Conservation (phyloP, 768 basidiomycete genomes). For the Naganishia kalamii region DNA sequence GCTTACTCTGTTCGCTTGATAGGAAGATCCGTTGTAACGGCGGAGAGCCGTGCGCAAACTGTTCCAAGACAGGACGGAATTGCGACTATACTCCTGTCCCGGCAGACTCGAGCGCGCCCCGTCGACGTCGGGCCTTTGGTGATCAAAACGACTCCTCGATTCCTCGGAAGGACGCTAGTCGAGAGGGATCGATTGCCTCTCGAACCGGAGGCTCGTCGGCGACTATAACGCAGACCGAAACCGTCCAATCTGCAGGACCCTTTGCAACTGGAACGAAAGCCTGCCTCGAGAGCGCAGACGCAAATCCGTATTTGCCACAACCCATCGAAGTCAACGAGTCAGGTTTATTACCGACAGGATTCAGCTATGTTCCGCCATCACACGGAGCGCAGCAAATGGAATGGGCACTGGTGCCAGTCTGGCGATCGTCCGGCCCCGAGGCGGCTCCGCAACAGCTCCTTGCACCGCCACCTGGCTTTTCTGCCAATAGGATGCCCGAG, state of each 20-base stretch:
- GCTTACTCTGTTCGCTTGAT: background rate
- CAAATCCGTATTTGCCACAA: background rate
- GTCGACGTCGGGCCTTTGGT: background rate
- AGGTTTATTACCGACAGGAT: background rate
- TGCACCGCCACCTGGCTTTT: background rate
- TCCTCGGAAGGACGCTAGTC: background rate
- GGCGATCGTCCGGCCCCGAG: background rate
- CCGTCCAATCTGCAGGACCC: too few species aligned
- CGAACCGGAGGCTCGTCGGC: too few species aligned
- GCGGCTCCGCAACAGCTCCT: background rate
- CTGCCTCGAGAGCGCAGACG: too few species aligned
- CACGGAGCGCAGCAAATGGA: background rate
- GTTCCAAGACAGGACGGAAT: background rate
- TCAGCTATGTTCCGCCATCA: background rate
- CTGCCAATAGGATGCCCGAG: background rate
- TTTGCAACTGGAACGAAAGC: too few species aligned
- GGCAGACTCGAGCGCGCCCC: background rate
- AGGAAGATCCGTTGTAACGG: conserved; percentile 12
- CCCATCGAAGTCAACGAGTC: background rate
- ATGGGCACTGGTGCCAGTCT: conserved; percentile 8
- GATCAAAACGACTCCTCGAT: background rate
- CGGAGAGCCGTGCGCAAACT: conserved; percentile 5
- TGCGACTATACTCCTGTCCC: conserved; percentile 11
- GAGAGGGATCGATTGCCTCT: background rate
- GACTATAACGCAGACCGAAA: too few species aligned